Evolutionary conservation across 129 eudicot genomes (phyloP).

Genomic region (Tanacetum coccineum): DNA sequence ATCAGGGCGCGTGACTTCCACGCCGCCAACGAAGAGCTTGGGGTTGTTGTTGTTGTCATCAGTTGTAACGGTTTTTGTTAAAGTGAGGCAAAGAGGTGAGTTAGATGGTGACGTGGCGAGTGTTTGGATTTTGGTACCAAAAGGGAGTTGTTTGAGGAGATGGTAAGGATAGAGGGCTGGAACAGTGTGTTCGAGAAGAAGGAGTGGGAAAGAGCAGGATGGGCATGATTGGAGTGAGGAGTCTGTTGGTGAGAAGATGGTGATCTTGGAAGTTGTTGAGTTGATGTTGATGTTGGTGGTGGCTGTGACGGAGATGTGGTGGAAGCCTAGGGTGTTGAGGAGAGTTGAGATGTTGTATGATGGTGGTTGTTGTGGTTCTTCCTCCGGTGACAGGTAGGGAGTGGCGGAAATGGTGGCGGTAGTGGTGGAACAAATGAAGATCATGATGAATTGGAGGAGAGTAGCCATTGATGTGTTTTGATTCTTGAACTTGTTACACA

Average conservation of each 20-base stretch:
- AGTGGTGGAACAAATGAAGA: not conserved
- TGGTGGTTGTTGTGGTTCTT: conserved; percentile 13
- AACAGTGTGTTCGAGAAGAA: conserved; percentile 69
- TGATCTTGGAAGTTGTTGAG: conserved; percentile 37
- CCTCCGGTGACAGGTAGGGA: not conserved
- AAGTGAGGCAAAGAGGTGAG: conserved; percentile 56
- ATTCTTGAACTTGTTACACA: not conserved
- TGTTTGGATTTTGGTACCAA: conserved; percentile 71
- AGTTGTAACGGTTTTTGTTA: conserved; percentile 38
- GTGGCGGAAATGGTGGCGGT: not conserved
- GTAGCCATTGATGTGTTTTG: conserved; percentile 5
- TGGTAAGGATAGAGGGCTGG: conserved; percentile 56
- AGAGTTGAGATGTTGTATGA: conserved; percentile 34
- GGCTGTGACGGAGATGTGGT: conserved; percentile 43
- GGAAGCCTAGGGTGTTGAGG: conserved; percentile 60
- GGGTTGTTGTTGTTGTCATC: conserved; percentile 1
- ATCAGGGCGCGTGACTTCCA: conserved; percentile 58
- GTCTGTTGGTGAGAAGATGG: conserved; percentile 75
- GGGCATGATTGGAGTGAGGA: conserved; percentile 66
- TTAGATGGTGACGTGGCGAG: conserved; percentile 48
- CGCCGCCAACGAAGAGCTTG: conserved; percentile 64
- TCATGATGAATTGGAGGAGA: not conserved
- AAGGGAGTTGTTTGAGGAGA: conserved; percentile 45
- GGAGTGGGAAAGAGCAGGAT: conserved; percentile 62
- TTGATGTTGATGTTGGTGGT: conserved; percentile 32